Base-by-base conservation (phyloP, 257 asterid species). In the Ligustrum vulgare region DNA sequence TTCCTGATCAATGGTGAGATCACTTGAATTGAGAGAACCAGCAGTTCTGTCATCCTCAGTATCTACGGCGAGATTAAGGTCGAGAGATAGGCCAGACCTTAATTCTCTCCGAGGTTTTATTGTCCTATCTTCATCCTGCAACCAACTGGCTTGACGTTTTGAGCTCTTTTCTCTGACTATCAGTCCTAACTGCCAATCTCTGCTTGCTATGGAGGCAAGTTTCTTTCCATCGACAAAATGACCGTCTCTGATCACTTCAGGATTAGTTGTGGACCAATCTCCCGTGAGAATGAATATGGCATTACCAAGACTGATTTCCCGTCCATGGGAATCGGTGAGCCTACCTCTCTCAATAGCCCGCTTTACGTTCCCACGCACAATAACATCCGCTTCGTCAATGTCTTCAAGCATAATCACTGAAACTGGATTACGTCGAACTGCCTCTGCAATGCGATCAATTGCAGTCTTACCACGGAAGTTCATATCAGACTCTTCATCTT, bases 331-430 rank as follows among this genome's bases (percentile, higher is more conserved):
- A 82, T 92, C 97, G 0, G 86, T 71, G 12, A 94, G 82, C 87
- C 96, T 72, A 10, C 99, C 97, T 68, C 93, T 84, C 67, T 92
- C 96, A 49, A 90, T 82, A 0, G 99, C 97, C 23, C 85, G 84
- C 70, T 87, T 89, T 28, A 92, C 84, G 71, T 72, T 83, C 72
- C 90, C 95, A 0, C 88, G 87, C 22, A 90, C 81, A 16, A 92
- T 37, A 86, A 74, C 41, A 75, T 89, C 94, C 0, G 93, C 94
- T 76, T 91, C 98, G 47, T 94, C 97, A 5, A 89, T 80, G 76
- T 91, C 99, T 73, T 91, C 94, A 15, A 94, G 90, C 92, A 94
- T 41, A 73, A 94, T 87, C 16, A 94, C 96, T 0, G 97, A 92
- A 75, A 79, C 82, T 4, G 98, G 99, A 54, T 92, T 86, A 60